These are phyloP conservation scores for Anacardium occidentale DNA, from an alignment of 345 rosid species.

Conservation along the genomic window DNA sequence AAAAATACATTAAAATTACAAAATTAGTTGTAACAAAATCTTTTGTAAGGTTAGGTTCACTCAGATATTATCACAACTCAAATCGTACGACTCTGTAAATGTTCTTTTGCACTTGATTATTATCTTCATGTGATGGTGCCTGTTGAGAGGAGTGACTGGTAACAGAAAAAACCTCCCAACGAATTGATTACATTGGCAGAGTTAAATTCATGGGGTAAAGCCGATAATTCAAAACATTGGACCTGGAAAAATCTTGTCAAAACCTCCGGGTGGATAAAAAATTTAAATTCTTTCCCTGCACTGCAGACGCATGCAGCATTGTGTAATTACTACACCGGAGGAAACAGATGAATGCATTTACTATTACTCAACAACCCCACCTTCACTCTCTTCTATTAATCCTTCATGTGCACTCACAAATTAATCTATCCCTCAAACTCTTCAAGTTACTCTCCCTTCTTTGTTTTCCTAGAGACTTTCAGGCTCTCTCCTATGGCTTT, in stretches of 20 bases:
- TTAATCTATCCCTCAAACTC: background rate
- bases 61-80: no score
- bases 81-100: no score
- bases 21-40: no score
- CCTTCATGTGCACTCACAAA: conserved; percentile 15
- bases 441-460: background rate
- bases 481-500: conserved; percentile 13
- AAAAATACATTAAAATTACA: no score
- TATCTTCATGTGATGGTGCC: no score
- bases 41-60: no score
- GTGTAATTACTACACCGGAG: conserved; percentile 32
- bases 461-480: background rate
- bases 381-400: conserved; percentile 7
- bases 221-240: no score
- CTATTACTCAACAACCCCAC: conserved; percentile 36
- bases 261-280: background rate
- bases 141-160: no score
- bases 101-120: no score
- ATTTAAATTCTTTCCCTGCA: background rate
- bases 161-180: no score
- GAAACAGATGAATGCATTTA: conserved; percentile 55
- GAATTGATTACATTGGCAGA: no score
- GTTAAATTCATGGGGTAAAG: no score
- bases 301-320: background rate
- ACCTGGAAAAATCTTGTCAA: background rate